Percentiles rank a stretch among this genome's conserved stretches.
Evolutionary conservation across 2,329 filamentous ascomycete genomes (phyloP).

Genomic region (Trichoderma sp.): DNA sequence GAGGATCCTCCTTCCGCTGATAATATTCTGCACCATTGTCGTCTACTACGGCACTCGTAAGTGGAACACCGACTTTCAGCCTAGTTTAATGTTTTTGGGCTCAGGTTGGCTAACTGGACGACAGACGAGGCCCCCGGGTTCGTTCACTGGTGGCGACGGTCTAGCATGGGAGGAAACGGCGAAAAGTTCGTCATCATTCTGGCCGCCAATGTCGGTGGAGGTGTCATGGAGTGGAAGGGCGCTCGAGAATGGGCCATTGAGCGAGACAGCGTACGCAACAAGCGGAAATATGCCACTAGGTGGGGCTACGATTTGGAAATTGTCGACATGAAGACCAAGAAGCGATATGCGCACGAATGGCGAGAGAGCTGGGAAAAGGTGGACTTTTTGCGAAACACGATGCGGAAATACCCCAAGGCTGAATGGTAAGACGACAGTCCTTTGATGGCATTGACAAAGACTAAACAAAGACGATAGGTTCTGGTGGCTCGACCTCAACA

Average conservation of each 20-base stretch:
- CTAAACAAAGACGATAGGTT: slow-evolving; percentile 64
- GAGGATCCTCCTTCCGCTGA: slow-evolving; percentile 61
- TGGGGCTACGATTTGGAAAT: slow-evolving; percentile 98
- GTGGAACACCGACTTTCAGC: slow-evolving; percentile 43
- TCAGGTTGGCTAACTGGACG: neutral
- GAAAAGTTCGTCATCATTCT: slow-evolving; percentile 92
- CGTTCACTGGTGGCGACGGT: slow-evolving; percentile 69
- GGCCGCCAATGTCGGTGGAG: slow-evolving; percentile 90
- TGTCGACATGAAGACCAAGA: slow-evolving; percentile 98
- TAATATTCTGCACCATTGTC: slow-evolving; percentile 64
- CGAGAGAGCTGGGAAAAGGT: slow-evolving; percentile 99
- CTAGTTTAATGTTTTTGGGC: neutral
- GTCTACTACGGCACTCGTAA: slow-evolving; percentile 75
- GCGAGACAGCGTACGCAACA: slow-evolving; percentile 93
- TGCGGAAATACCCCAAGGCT: slow-evolving; percentile 92
- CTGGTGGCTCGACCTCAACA: slow-evolving; percentile 98
- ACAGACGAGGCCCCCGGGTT: slow-evolving; percentile 47
- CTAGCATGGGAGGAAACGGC: slow-evolving; percentile 76
- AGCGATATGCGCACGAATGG: slow-evolving; percentile 98
- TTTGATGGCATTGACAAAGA: slow-evolving; percentile 46
- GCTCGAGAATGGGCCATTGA: slow-evolving; percentile 98
- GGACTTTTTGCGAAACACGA: slow-evolving; percentile 83
- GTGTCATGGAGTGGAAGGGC: slow-evolving; percentile 99
- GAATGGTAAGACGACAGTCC: slow-evolving; percentile 72
- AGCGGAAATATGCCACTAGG: slow-evolving; percentile 79